Conservation (phyloP, 371 early-diverging fungal species). For the Blakeslea trispora region DNA sequence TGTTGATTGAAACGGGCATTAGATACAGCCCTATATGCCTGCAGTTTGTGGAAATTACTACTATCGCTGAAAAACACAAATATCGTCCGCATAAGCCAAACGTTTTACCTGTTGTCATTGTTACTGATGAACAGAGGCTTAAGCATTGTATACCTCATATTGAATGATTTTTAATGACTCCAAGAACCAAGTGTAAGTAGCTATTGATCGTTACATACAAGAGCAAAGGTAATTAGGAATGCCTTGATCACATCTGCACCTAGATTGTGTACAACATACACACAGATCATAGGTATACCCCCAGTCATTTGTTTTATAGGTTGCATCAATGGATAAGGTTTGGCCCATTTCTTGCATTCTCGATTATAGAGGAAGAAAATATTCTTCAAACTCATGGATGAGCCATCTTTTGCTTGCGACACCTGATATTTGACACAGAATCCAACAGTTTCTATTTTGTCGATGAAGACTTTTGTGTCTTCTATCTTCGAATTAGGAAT, state of each 20-base stretch:
- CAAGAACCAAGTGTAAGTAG: constrained; percentile 3
- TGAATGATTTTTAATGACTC: constrained; percentile 1
- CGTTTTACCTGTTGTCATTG: not conserved
- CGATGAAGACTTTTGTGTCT: not conserved
- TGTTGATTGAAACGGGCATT: constrained; percentile 8
- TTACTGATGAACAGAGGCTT: too few species aligned
- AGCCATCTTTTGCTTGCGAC: not conserved
- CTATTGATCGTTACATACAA: not conserved
- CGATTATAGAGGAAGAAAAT: constrained; percentile 3
- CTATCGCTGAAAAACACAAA: not conserved
- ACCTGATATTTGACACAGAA: not conserved
- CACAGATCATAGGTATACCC: constrained; percentile 5
- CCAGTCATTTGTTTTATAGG: constrained; percentile 1
- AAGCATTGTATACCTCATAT: too few species aligned
- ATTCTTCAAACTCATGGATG: not conserved
- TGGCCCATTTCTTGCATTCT: constrained; percentile 1
- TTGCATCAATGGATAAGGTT: constrained; percentile 6
- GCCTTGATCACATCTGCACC: not conserved
- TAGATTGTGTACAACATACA: constrained; percentile 7
- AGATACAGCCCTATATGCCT: constrained; percentile 3
- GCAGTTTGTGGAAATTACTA: not conserved
- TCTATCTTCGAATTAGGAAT: not conserved
- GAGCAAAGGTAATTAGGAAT: constrained; percentile 4
- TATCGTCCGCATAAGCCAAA: constrained; percentile 11
- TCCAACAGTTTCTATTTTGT: not conserved